Evolutionary conservation across 2,329 filamentous ascomycete species (phyloP).

Genomic region (Aspergillus candidus): DNA sequence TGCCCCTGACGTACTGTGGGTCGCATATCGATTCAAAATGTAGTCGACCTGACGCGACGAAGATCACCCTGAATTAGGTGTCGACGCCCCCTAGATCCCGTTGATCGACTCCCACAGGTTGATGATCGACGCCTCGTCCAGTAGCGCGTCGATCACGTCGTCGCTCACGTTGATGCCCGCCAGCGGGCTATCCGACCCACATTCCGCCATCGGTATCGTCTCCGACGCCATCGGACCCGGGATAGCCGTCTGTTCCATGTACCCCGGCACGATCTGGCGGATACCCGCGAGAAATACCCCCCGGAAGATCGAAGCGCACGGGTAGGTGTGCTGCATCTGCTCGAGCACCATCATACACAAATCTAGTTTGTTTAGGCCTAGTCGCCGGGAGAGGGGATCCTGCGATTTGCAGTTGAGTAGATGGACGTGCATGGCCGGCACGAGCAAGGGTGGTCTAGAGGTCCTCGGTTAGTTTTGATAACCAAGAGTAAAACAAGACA

Average conservation of each 20-base stretch:
- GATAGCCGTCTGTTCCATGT: not conserved
- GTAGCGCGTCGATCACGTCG: constrained; percentile 3
- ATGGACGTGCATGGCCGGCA: constrained; percentile 23
- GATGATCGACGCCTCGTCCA: constrained; percentile 5
- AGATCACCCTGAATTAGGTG: no score
- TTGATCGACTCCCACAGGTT: constrained; percentile 7
- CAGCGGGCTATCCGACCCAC: not conserved
- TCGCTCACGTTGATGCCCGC: not conserved
- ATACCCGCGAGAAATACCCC: constrained; percentile 8
- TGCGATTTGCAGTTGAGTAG: constrained; percentile 21
- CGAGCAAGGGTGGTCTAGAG: constrained; percentile 11
- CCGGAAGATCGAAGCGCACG: constrained; percentile 8
- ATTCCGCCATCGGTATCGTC: not conserved
- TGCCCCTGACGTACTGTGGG: no score
- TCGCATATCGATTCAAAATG: no score
- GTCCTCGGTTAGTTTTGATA: no score
- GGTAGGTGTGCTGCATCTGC: constrained; percentile 17
- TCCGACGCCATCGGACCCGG: not conserved
- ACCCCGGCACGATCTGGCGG: constrained; percentile 4
- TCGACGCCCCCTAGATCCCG: not conserved
- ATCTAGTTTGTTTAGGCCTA: constrained; percentile 17
- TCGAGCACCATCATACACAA: constrained; percentile 20
- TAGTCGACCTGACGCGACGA: no score
- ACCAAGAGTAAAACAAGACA: not conserved
- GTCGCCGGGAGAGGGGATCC: constrained; percentile 11